phyloP scores from a whole-genome alignment of 768 basidiomycete species.

The Flagelloscypha sp. region DNA sequence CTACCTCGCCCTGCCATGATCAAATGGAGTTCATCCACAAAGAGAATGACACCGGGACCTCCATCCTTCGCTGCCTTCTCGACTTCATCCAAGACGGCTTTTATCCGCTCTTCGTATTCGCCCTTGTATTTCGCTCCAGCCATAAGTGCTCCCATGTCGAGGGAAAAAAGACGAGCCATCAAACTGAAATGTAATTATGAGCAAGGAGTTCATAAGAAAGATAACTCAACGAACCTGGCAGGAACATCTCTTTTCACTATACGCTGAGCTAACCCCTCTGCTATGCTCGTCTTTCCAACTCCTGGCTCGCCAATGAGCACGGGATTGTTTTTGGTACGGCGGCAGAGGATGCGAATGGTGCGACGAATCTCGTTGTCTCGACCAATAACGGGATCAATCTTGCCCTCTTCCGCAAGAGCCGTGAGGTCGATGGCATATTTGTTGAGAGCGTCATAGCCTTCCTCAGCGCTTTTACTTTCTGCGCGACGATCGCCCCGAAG shows the following conservation, averaged over 20 bases:
- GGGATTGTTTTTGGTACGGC: conserved; percentile 98
- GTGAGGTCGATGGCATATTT: conserved; percentile 89
- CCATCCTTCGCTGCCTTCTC: conserved; percentile 78
- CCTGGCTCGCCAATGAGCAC: conserved; percentile 93
- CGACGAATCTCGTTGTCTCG: conserved; percentile 89
- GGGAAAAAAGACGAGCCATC: conserved; percentile 67
- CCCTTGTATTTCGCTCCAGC: conserved; percentile 90
- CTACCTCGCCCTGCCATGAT: conserved; percentile 85
- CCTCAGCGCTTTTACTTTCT: conserved; percentile 80
- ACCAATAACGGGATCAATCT: conserved; percentile 93
- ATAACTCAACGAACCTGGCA: too few species aligned
- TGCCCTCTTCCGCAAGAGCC: conserved; percentile 80
- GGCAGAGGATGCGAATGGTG: conserved; percentile 72
- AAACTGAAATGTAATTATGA: too few species aligned
- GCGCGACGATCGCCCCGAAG: conserved; percentile 78
- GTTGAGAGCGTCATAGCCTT: conserved; percentile 85
- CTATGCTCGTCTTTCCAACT: conserved; percentile 93
- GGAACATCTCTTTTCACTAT: conserved; percentile 94
- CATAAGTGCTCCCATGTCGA: conserved; percentile 96
- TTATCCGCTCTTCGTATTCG: conserved; percentile 95
- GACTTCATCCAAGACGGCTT: conserved; percentile 84
- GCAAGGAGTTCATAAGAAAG: too few species aligned
- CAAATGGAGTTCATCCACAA: conserved; percentile 91
- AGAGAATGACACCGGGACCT: conserved; percentile 77
- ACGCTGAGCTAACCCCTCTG: conserved; percentile 91